A percentile compares a stretch with the other conserved stretches of the same genome.
These are phyloP conservation scores for Marvania coccoides DNA, from an alignment of 139 green algal genomes.

Conservation along the genomic window DNA sequence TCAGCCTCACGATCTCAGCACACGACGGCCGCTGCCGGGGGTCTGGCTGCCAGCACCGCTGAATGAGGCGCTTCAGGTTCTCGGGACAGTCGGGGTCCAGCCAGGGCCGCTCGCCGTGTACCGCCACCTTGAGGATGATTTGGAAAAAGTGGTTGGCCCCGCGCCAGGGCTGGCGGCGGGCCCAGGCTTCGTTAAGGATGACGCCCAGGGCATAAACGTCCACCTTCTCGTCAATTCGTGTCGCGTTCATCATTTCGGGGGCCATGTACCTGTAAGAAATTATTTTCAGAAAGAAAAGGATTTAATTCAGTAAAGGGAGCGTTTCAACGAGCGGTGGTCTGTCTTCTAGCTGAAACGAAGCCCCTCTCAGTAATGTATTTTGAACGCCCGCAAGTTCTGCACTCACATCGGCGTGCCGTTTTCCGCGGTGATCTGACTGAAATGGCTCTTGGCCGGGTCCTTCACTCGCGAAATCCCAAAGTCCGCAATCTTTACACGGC, in stretches of 20 bases:
- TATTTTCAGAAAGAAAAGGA: not conserved
- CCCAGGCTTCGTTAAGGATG: slow-evolving; percentile 51
- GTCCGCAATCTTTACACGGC: slow-evolving; percentile 70
- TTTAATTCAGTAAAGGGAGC: slow-evolving; percentile 39
- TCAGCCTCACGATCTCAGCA: slow-evolving; percentile 43
- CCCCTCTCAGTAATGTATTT: too few species aligned
- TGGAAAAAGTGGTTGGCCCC: slow-evolving; percentile 45
- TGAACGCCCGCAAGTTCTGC: too few species aligned
- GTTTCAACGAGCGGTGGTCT: too few species aligned
- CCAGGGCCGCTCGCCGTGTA: slow-evolving; percentile 41
- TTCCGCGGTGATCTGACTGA: slow-evolving; percentile 66
- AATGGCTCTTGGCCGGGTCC: slow-evolving; percentile 67
- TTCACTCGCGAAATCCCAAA: slow-evolving; percentile 73
- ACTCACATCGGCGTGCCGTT: slow-evolving; percentile 60
- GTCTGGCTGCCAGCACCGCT: slow-evolving; percentile 56
- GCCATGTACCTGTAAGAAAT: slow-evolving; percentile 55
- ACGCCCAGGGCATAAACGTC: slow-evolving; percentile 49
- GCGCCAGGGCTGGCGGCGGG: slow-evolving; percentile 40
- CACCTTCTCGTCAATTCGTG: slow-evolving; percentile 63
- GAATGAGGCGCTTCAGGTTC: slow-evolving; percentile 39
- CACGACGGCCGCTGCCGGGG: slow-evolving; percentile 42
- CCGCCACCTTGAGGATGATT: slow-evolving; percentile 53
- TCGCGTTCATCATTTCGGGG: slow-evolving; percentile 76
- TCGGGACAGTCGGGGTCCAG: slow-evolving; percentile 40
- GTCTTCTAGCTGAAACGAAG: too few species aligned